Percentiles rank a stretch among this genome's conserved stretches.
Evolutionary conservation across 768 basidiomycete species (phyloP).

Genomic region (Kwoniella europaea): DNA sequence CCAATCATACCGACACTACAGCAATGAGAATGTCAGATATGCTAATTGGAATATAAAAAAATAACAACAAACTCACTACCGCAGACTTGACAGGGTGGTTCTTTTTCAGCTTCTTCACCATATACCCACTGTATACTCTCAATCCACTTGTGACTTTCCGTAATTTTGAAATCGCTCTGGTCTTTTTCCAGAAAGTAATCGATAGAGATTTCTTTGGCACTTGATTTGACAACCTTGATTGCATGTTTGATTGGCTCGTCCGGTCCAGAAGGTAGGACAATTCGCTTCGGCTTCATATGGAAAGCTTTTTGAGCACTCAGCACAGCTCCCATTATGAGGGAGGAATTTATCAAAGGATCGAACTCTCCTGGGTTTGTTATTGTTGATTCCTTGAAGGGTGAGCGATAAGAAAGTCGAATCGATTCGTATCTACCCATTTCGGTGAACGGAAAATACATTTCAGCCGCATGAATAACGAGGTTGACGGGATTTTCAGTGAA

Average conservation of each 20-base stretch:
- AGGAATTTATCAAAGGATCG: too few species aligned
- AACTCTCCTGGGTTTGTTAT: not conserved
- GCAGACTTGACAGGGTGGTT: not conserved
- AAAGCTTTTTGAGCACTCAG: too few species aligned
- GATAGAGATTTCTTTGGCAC: too few species aligned
- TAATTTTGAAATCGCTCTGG: not conserved
- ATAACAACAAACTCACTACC: not conserved
- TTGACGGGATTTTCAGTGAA: not conserved
- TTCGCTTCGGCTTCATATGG: too few species aligned
- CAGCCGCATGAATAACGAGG: not conserved
- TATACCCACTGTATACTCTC: not conserved
- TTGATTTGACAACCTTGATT: too few species aligned
- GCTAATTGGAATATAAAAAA: not conserved
- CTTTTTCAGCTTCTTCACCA: constrained; percentile 1
- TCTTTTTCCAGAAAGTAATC: too few species aligned
- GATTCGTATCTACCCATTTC: not conserved
- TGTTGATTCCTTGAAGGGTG: not conserved
- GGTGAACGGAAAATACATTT: not conserved
- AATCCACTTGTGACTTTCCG: not conserved
- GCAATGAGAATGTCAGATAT: too few species aligned
- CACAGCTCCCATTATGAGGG: too few species aligned
- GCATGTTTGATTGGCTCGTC: too few species aligned
- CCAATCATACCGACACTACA: not conserved
- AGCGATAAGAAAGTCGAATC: not conserved
- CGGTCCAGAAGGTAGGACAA: too few species aligned